Evolutionary conservation across 2,329 filamentous ascomycete species (phyloP).

Genomic region (Onygena corvina): DNA sequence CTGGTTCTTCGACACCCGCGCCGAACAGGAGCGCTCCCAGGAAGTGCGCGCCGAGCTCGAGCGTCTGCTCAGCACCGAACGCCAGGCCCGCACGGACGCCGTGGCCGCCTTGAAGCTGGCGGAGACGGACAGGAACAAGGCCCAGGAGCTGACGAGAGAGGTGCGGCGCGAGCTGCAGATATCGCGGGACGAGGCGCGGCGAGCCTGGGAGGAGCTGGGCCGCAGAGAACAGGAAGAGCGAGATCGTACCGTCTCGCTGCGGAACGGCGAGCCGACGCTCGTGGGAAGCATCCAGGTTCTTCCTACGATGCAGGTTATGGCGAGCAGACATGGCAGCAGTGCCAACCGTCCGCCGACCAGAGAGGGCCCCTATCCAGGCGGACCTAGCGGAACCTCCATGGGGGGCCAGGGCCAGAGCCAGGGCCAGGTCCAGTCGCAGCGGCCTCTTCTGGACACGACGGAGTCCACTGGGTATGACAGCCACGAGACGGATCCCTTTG

Average conservation of each 20-base stretch:
- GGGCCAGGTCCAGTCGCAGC: conserved; percentile 17
- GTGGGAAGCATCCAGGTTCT: conserved; percentile 92
- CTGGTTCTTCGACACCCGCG: conserved; percentile 93
- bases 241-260: conserved; percentile 70
- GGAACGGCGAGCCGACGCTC: conserved; percentile 74
- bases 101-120: conserved; percentile 54
- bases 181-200: conserved; percentile 85
- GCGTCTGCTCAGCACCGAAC: conserved; percentile 59
- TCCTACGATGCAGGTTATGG: conserved; percentile 67
- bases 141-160: conserved; percentile 69
- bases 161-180: conserved; percentile 89
- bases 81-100: conserved; percentile 55
- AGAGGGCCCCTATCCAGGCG: conserved; percentile 35
- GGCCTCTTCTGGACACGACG: conserved; percentile 25
- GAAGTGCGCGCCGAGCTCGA: conserved; percentile 76
- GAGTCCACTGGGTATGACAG: conserved; percentile 42
- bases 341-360: conserved; percentile 36
- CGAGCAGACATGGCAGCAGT: conserved; percentile 41
- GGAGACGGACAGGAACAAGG: conserved; percentile 55
- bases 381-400: conserved; percentile 23
- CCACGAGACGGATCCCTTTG: conserved; percentile 50
- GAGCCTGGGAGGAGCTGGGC: conserved; percentile 95
- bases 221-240: conserved; percentile 86
- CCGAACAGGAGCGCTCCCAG: conserved; percentile 72
- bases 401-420: too few species aligned